Percentiles rank a stretch among this genome's conserved stretches.
Conservation (phyloP, 2,329 filamentous ascomycete genomes). For the Claviceps quebecensis region DNA sequence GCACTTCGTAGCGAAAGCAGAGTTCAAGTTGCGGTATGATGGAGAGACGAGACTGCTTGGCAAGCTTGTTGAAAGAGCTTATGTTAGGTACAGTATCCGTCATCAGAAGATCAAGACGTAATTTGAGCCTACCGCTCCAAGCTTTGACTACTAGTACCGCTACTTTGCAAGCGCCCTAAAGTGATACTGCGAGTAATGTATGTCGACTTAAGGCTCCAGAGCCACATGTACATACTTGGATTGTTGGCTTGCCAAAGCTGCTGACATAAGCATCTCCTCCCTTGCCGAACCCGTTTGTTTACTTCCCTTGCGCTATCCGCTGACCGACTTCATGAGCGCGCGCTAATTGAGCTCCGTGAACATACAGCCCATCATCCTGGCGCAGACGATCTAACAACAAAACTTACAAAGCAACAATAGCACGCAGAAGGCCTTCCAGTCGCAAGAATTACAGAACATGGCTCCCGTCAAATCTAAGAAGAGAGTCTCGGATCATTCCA, state of each 20-base stretch:
- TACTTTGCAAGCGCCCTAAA: neutral
- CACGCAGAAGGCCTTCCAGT: neutral
- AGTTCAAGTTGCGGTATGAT: neutral
- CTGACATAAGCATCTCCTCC: conserved; percentile 6
- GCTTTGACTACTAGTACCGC: conserved; percentile 8
- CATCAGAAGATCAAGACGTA: conserved; percentile 17
- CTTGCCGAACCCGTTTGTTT: conserved; percentile 22
- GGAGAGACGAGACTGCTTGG: conserved; percentile 3
- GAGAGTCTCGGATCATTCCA: conserved; percentile 14
- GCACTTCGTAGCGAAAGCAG: neutral
- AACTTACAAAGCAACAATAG: neutral
- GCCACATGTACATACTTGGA: neutral
- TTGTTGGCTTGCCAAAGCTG: neutral
- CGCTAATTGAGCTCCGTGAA: neutral
- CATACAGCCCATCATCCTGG: neutral
- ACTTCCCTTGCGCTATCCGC: conserved; percentile 14
- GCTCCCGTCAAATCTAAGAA: conserved; percentile 29
- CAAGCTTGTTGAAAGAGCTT: conserved; percentile 4
- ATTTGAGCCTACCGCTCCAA: conserved; percentile 23
- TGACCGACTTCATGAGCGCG: conserved; percentile 9
- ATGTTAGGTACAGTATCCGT: neutral
- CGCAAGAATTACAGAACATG: conserved; percentile 21
- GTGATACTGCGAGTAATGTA: conserved; percentile 4
- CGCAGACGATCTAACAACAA: neutral
- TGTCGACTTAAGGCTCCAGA: conserved; percentile 2